These are phyloP conservation scores for Circinella minor DNA, from an alignment of 371 early-diverging fungal species.

Conservation along the genomic window DNA sequence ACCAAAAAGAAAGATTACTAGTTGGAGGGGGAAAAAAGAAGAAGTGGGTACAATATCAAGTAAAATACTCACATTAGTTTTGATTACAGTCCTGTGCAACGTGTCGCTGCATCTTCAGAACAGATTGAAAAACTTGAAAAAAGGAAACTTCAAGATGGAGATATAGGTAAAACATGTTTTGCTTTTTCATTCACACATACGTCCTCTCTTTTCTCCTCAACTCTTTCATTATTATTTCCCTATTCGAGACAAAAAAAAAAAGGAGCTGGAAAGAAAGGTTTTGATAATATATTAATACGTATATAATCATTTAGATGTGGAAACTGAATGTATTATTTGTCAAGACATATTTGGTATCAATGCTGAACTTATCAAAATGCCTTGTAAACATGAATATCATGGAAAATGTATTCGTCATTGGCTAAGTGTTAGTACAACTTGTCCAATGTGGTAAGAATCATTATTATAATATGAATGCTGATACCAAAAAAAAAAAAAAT, in stretches of 20 bases:
- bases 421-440: conserved; percentile 21
- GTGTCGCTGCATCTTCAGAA: background rate
- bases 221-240: too few species aligned
- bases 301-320: background rate
- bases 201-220: too few species aligned
- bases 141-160: background rate
- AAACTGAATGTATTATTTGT: conserved; percentile 22
- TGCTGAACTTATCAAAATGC: conserved; percentile 11
- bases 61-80: background rate
- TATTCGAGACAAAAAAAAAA: too few species aligned
- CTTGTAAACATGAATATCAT: conserved; percentile 35
- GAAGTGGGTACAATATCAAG: background rate
- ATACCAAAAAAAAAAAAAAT: too few species aligned
- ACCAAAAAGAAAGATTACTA: background rate
- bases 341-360: conserved; percentile 21
- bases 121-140: conserved; percentile 3
- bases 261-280: too few species aligned
- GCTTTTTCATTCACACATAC: too few species aligned
- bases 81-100: background rate
- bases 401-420: conserved; percentile 23
- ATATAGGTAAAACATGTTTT: background rate
- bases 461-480: background rate
- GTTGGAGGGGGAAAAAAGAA: background rate
- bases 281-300: too few species aligned
- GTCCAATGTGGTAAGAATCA: conserved; percentile 30